Base-by-base conservation (phyloP, 257 asterid species). In the Solanum lycopersicoides region DNA sequence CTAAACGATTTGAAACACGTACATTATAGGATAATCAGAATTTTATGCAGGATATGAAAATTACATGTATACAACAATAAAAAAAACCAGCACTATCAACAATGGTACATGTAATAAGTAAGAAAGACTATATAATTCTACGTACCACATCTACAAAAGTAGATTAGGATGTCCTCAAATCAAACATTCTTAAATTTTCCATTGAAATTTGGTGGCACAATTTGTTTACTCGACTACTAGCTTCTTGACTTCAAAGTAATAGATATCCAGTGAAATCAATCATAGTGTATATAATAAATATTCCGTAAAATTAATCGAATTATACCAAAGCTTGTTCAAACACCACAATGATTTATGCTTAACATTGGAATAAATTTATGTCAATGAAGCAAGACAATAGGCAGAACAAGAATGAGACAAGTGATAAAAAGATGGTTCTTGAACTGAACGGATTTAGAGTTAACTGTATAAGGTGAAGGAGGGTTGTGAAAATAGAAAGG, bases 401-500 rank as follows among this genome's bases (percentile, higher is more conserved):
- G 3, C 1, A 28, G 8, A 15, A 87, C 65, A 32, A 89, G 20
- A 37, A 88, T 8, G 76, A 89, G 83, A 44, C 41, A 79, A 20
- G 86, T 37, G 65, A 89, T 28, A 15, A 50, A n/a, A 23, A 86
- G 90, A 68, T 45, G 82, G 87, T 44, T 82, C 87, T 35, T 86
- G 80, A 86, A 69, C 77, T 71, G 82, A n/a, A 68, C 60, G 50
- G 97, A 93, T 84, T 72, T 69, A 4, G 91, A 89, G 14, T 13
- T 82, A 16, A 79, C 44, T 12, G 85, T 13, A 79, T 87, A 87
- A 34, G 91, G 88, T 20, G 98, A 91, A 3, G 96, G 93, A 2
- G 93, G 93, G 74, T 21, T 90, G 86, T 91, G 23, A 83, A 15
- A 91, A 88, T 92, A 92, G 83, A 6, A 92, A 5, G 98, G 98